Evolutionary conservation across 2,329 filamentous ascomycete species (phyloP).

Genomic region (Dothideomycetes sp.): DNA sequence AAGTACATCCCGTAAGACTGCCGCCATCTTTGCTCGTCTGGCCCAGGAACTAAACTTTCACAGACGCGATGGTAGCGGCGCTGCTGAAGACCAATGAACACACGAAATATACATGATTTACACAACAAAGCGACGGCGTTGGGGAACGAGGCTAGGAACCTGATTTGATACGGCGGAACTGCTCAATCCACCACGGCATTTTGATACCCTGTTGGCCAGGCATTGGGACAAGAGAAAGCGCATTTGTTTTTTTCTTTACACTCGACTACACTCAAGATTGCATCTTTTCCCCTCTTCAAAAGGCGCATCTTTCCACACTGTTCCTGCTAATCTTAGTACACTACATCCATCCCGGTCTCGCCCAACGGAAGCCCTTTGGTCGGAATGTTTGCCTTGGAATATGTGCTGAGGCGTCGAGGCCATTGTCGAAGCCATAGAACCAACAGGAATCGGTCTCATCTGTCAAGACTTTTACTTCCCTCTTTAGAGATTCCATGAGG

Average conservation of each 20-base stretch:
- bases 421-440: constrained; percentile 5
- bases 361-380: constrained; percentile 9
- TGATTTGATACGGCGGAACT: constrained; percentile 1
- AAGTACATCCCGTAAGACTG: constrained; percentile 49
- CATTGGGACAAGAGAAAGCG: too few relatives aligned
- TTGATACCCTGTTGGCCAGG: constrained; percentile 4
- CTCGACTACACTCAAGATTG: too few relatives aligned
- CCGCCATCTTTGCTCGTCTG: neutral
- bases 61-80: constrained; percentile 13
- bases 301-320: neutral
- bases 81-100: constrained; percentile 6
- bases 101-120: constrained; percentile 10
- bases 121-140: constrained; percentile 11
- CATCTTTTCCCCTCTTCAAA: too few relatives aligned
- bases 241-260: too few relatives aligned
- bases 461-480: constrained; percentile 6
- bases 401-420: neutral
- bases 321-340: neutral
- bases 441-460: neutral
- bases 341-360: constrained; percentile 2
- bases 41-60: neutral
- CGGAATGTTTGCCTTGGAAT: neutral
- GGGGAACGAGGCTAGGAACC: constrained; percentile 1
- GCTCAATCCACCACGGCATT: neutral
- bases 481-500: constrained; percentile 3